phyloP scores from a whole-genome alignment of 768 basidiomycete genomes.

The Aureoboletus auriporus region DNA sequence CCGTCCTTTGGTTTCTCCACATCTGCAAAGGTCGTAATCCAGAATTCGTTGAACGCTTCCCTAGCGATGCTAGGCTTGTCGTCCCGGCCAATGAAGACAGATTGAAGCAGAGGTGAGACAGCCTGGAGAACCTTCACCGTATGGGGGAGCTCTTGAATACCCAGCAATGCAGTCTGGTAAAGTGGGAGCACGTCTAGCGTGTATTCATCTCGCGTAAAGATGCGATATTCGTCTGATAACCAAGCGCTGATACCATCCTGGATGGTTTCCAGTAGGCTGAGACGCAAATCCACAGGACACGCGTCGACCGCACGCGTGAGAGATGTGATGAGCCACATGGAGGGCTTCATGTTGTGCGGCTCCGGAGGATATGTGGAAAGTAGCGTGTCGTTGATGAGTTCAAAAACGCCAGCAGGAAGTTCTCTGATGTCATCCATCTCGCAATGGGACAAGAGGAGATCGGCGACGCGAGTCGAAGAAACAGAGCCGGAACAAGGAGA shows the following conservation, averaged over 20 bases:
- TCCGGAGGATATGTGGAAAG: conserved; percentile 64
- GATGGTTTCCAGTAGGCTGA: conserved; percentile 42
- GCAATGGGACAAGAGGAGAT: conserved; percentile 54
- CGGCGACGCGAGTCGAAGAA: conserved; percentile 53
- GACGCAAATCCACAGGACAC: conserved; percentile 47
- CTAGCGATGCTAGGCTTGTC: conserved; percentile 42
- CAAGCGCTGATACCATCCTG: conserved; percentile 57
- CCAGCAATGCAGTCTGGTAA: conserved; percentile 56
- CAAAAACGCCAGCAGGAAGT: conserved; percentile 51
- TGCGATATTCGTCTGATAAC: conserved; percentile 56
- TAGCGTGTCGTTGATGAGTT: conserved; percentile 59
- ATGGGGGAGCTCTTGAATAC: conserved; percentile 45
- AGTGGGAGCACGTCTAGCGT: conserved; percentile 57
- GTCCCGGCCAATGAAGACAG: conserved; percentile 50
- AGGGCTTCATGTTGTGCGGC: conserved; percentile 46
- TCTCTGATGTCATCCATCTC: conserved; percentile 48
- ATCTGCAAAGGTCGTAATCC: conserved; percentile 46
- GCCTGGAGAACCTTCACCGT: conserved; percentile 39
- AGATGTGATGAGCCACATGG: conserved; percentile 60
- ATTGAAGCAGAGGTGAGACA: conserved; percentile 50
- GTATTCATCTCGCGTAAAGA: conserved; percentile 53
- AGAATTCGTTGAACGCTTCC: conserved; percentile 60
- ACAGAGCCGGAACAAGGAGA: conserved; percentile 37
- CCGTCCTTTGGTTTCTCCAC: conserved; percentile 40
- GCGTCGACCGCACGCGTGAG: conserved; percentile 50